Conservation (phyloP, 208 protist genomes). For the Crithidia brevicula region DNA sequence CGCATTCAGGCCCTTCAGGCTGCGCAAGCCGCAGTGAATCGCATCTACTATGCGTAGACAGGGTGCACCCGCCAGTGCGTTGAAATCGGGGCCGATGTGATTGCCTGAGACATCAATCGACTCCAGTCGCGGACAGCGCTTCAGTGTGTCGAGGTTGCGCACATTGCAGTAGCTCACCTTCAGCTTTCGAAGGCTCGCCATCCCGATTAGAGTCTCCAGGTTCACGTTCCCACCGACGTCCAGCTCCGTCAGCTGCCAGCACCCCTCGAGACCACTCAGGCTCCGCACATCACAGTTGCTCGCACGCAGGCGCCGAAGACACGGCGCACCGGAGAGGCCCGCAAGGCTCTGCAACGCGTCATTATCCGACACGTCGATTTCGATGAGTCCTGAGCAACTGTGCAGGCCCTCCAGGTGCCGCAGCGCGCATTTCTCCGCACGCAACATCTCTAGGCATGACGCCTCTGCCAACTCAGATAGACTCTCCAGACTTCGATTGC, state of each 20-base stretch:
- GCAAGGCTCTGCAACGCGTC: background rate
- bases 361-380: background rate
- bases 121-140: background rate
- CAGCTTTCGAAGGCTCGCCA: background rate
- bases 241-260: background rate
- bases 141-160: background rate
- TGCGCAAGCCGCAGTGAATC: background rate
- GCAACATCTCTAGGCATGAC: background rate
- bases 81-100: background rate
- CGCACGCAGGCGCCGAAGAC: background rate
- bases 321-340: background rate
- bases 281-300: background rate
- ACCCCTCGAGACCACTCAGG: background rate
- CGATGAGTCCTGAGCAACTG: background rate
- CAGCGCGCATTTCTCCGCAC: background rate
- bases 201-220: background rate
- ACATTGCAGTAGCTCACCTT: background rate
- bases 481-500: background rate
- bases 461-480: background rate
- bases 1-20: background rate
- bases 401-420: background rate
- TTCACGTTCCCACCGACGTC: background rate
- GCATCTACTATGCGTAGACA: background rate
- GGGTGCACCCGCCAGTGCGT: background rate
- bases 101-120: background rate